These are phyloP conservation scores for Clarireedia paspali DNA, from an alignment of 2,329 filamentous ascomycete genomes.

Conservation along the genomic window DNA sequence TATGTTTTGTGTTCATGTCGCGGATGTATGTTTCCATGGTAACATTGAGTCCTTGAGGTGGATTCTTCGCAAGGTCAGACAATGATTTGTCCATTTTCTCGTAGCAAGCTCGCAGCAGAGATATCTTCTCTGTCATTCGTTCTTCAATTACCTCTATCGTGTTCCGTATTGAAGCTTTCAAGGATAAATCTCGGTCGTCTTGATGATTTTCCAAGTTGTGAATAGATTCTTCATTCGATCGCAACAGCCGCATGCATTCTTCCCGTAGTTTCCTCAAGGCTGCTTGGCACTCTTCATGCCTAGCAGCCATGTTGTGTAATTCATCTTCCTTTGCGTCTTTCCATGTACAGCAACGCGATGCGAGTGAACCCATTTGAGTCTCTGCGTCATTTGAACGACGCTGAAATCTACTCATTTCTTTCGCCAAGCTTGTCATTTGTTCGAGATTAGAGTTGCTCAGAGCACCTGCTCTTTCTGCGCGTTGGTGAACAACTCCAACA, in stretches of 20 bases:
- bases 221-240: background rate
- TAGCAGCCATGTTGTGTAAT: background rate
- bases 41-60: background rate
- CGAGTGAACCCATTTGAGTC: no score
- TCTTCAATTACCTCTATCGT: background rate
- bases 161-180: background rate
- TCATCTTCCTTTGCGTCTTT: background rate
- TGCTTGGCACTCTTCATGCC: background rate
- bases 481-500: background rate
- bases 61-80: background rate
- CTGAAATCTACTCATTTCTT: no score
- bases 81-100: background rate
- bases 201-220: background rate
- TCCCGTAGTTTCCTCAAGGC: background rate
- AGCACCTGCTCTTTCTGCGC: background rate
- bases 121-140: background rate
- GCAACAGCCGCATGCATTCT: background rate
- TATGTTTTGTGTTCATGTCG: background rate
- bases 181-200: background rate
- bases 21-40: background rate
- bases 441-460: no score
- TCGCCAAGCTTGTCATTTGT: no score
- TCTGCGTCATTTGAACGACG: no score
- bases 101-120: background rate
- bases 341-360: no score